Base-by-base conservation (phyloP, 129 eudicot genomes). In the Flaveria ramosissima region DNA sequence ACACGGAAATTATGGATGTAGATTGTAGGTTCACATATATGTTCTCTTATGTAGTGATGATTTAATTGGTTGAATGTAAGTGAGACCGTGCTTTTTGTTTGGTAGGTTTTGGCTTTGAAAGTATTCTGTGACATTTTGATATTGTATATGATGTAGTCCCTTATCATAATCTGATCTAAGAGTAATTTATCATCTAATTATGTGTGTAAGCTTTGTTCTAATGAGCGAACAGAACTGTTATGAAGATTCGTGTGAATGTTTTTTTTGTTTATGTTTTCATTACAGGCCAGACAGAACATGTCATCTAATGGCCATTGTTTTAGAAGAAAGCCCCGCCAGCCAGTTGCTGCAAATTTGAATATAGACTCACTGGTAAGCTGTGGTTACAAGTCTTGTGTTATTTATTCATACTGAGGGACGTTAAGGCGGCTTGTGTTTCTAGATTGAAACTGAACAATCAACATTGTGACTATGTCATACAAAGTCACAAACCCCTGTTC, bases 301-400 rank as follows among this genome's bases (percentile, higher is more conserved):
- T 72, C 86, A 47, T 71, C 93, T 63, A 63, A 63, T 63, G 97
- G 96, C 30, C 88, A 84, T 74, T 96, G 96, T 26, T 95, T 95
- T 77, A 85, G 90, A 76, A 84, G 93, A 81, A 83, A 91, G 59
- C 88, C 90, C 1, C 96, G 90, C 51, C 92, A 88, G 71, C 84
- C 88, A 6, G 82, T 79, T 62, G 89, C 95, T 71, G 88, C 91
- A 7, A 81, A 86, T 83, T 78, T 86, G 79, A 86, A 89, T 80
- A 73, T 86, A 50, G 96, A 95, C 79, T 90, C 99, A 32, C 63
- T 88, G 94, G 99, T 95, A 75, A 21, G 61, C 16, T 42, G 81
- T n/a, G 57, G 14, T 52, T 62, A 12, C 23, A 43, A 46, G 56
- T 60, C 50, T 78, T 45, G 24, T 61, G 39, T 69, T 36, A 50